Conservation (phyloP, 768 basidiomycete species). For the Mycena amicta region DNA sequence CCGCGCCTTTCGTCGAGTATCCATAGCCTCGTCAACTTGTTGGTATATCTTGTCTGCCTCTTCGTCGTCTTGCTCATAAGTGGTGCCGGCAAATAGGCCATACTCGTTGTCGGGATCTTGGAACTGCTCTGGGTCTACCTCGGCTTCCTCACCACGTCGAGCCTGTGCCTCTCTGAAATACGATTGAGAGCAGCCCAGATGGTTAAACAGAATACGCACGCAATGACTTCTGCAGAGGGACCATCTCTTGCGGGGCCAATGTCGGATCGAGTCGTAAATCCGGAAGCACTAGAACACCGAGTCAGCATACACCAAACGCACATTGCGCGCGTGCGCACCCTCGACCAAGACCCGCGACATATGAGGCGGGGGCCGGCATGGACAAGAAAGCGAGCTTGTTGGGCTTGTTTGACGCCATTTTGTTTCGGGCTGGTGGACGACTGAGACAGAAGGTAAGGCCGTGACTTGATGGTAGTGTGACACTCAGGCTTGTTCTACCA, state of each 20-base stretch:
- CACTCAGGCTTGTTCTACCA: too few relatives aligned
- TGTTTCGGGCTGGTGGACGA: slow-evolving; percentile 8
- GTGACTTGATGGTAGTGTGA: too few relatives aligned
- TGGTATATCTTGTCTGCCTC: slow-evolving; percentile 97
- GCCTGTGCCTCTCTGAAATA: slow-evolving; percentile 79
- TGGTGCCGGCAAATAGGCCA: slow-evolving; percentile 92
- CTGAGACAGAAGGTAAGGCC: not conserved
- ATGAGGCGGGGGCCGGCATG: slow-evolving; percentile 94
- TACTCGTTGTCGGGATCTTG: slow-evolving; percentile 98
- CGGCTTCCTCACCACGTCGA: slow-evolving; percentile 83
- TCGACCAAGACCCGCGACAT: slow-evolving; percentile 97
- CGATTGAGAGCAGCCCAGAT: not conserved
- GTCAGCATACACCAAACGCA: slow-evolving; percentile 4
- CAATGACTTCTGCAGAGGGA: slow-evolving; percentile 87
- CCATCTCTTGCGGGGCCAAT: slow-evolving; percentile 98
- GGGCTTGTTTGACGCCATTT: slow-evolving; percentile 51
- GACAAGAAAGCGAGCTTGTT: slow-evolving; percentile 88
- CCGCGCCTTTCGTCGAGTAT: slow-evolving; percentile 74
- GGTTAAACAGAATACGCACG: slow-evolving; percentile 50
- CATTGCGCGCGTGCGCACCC: slow-evolving; percentile 56
- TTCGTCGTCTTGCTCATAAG: slow-evolving; percentile 96
- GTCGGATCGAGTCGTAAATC: slow-evolving; percentile 97
- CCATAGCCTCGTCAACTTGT: slow-evolving; percentile 88
- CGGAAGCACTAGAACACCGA: slow-evolving; percentile 70
- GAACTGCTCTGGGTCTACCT: slow-evolving; percentile 87